These are phyloP conservation scores for Megacollybia marginata DNA, from an alignment of 768 basidiomycete species.

Conservation along the genomic window DNA sequence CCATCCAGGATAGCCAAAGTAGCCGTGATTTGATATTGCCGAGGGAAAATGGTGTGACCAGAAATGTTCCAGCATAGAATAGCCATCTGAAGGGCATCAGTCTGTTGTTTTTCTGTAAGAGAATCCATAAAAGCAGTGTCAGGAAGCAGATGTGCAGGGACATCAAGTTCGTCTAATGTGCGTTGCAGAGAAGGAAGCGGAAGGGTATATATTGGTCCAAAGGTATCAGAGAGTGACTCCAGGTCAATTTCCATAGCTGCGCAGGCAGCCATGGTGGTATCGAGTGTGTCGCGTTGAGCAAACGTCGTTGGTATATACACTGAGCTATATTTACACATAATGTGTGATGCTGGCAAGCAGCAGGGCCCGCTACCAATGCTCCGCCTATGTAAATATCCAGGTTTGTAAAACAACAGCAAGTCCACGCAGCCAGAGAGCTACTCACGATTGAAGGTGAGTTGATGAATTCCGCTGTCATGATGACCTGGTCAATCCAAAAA, in stretches of 20 bases:
- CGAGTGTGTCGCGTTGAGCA: no score
- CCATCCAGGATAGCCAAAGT: background rate
- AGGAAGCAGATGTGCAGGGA: background rate
- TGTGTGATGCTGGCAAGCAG: no score
- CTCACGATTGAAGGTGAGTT: no score
- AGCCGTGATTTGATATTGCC: background rate
- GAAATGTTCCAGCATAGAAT: background rate
- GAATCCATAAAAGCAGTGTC: background rate
- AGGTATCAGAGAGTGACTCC: background rate
- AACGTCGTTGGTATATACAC: no score
- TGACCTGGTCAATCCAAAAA: constrained; percentile 27
- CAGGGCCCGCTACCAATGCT: no score
- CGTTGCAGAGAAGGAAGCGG: background rate
- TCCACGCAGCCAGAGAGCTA: no score
- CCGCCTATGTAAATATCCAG: no score
- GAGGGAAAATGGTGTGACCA: background rate
- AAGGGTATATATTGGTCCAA: background rate
- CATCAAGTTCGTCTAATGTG: background rate
- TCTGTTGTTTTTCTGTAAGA: background rate
- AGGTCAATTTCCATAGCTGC: background rate
- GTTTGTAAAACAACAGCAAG: no score
- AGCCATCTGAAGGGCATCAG: background rate
- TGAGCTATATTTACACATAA: no score
- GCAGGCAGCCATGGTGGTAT: no score
- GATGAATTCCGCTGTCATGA: constrained; percentile 8